These are phyloP conservation scores for Candida andamanensis DNA, from an alignment of 805 yeast genomes.

Conservation along the genomic window DNA sequence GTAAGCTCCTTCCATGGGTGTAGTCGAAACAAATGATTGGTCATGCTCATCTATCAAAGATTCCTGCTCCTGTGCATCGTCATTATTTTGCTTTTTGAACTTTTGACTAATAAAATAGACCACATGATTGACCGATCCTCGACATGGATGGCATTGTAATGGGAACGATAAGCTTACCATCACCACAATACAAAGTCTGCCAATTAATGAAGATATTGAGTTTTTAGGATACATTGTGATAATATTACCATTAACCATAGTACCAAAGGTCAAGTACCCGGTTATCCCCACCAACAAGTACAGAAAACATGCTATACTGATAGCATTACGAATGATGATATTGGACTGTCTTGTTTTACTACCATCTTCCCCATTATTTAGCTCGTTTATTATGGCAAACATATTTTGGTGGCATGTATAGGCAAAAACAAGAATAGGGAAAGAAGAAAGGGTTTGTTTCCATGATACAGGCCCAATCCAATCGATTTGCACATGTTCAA, in stretches of 20 bases:
- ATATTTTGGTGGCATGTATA: constrained; percentile 80
- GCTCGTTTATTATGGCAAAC: constrained; percentile 70
- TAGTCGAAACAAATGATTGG: constrained; percentile 37
- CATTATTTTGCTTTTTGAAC: not conserved
- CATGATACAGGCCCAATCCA: constrained; percentile 38
- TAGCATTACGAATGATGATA: constrained; percentile 49
- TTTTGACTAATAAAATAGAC: constrained; percentile 9
- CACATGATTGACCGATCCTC: constrained; percentile 69
- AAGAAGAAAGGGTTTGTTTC: constrained; percentile 48
- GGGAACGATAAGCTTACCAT: constrained; percentile 80
- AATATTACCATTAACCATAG: constrained; percentile 58
- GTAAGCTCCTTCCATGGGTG: constrained; percentile 44
- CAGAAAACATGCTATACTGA: constrained; percentile 49
- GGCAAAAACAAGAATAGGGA: constrained; percentile 74
- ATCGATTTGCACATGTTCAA: constrained; percentile 14
- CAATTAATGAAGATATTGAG: constrained; percentile 44
- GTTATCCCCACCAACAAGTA: constrained; percentile 60
- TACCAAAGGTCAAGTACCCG: constrained; percentile 76
- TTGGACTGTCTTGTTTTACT: constrained; percentile 43
- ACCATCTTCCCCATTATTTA: constrained; percentile 33
- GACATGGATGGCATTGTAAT: constrained; percentile 74
- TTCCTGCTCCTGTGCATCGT: constrained; percentile 9
- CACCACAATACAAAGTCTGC: constrained; percentile 57
- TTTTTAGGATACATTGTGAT: constrained; percentile 59
- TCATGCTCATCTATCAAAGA: constrained; percentile 17